Evolutionary conservation across 1,284 basidiomycete genomes (phyloP).

Genomic region (Psilocybe mexicana): DNA sequence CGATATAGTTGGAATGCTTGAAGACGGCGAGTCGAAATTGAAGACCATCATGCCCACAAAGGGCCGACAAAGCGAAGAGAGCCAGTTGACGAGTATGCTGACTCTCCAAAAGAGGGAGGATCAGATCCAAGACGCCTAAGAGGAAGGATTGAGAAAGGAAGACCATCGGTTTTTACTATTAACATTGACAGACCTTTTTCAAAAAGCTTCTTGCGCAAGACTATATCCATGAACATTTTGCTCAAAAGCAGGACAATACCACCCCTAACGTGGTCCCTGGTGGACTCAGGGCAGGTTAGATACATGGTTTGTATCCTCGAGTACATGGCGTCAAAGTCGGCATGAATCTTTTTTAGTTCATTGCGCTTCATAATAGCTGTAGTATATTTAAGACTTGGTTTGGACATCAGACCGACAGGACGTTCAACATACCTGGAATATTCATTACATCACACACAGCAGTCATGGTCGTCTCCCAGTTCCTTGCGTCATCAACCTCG

Average conservation of each 20-base stretch:
- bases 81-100: constrained; percentile 49
- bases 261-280: constrained; percentile 39
- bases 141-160: not conserved
- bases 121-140: constrained; percentile 52
- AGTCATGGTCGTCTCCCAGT: too few species aligned
- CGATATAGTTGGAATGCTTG: constrained; percentile 38
- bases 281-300: constrained; percentile 26
- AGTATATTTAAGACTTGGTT: not conserved
- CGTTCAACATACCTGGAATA: too few species aligned
- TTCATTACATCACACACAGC: too few species aligned
- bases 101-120: constrained; percentile 51
- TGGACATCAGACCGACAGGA: too few species aligned
- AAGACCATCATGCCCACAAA: constrained; percentile 61
- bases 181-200: constrained; percentile 41
- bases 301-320: not conserved
- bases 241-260: constrained; percentile 62
- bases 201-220: constrained; percentile 57
- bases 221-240: constrained; percentile 60
- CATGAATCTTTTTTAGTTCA: constrained; percentile 62
- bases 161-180: not conserved
- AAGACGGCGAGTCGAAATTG: constrained; percentile 54
- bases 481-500: too few species aligned
- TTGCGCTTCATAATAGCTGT: constrained; percentile 54
- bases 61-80: constrained; percentile 51
- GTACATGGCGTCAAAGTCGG: constrained; percentile 42